A percentile compares a stretch with the other conserved stretches of the same genome.
phyloP scores from a whole-genome alignment of 495 filamentous ascomycete species.

The Cercophora scortea region DNA sequence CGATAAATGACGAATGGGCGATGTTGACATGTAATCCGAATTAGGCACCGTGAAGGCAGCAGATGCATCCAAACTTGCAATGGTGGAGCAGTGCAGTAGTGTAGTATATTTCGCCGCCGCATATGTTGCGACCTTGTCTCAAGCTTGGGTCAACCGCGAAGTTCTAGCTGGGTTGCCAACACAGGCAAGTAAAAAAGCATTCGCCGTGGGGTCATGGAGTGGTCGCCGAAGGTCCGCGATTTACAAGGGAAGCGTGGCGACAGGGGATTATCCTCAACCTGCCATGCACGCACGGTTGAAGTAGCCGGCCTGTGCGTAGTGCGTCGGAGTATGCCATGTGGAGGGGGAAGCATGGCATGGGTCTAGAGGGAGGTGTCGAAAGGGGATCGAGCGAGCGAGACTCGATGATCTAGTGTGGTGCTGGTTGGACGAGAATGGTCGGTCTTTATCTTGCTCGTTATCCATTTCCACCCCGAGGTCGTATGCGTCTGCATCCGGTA shows the following conservation, averaged over 20 bases:
- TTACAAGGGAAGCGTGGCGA: slow-evolving; percentile 9
- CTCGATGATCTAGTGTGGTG: background rate
- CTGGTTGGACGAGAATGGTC: too few species aligned
- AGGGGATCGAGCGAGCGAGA: background rate
- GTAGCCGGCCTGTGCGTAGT: slow-evolving; percentile 13
- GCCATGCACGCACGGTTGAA: slow-evolving; percentile 12
- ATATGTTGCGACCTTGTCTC: too few species aligned
- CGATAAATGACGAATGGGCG: too few species aligned
- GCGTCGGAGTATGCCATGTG: slow-evolving; percentile 11
- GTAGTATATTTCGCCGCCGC: too few species aligned
- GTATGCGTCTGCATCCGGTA: too few species aligned
- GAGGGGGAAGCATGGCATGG: slow-evolving; percentile 7
- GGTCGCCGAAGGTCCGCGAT: background rate
- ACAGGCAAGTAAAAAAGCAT: background rate
- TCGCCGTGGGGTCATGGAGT: background rate
- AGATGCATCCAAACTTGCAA: too few species aligned
- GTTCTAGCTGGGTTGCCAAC: background rate
- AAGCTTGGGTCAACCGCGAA: background rate
- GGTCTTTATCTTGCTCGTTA: too few species aligned
- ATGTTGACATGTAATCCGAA: too few species aligned
- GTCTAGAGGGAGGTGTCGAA: background rate
- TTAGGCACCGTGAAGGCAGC: too few species aligned
- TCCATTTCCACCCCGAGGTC: too few species aligned
- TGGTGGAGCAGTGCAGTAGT: too few species aligned
- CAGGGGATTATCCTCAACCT: slow-evolving; percentile 16